Conservation (phyloP, 306 rosid genomes). For the Cucurbita maxima region DNA sequence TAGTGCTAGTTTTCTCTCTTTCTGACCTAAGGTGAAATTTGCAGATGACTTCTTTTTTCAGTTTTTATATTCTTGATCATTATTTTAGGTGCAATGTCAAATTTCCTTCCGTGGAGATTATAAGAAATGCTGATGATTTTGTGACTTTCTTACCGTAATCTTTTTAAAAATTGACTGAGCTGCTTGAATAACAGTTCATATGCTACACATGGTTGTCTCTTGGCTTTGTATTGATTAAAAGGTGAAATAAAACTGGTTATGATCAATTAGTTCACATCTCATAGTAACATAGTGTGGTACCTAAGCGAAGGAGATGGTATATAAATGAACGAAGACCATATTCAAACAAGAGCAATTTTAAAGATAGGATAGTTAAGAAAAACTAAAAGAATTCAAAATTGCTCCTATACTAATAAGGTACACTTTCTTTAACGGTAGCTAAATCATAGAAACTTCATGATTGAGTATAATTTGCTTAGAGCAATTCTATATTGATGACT, state of each 20-base stretch:
- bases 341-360: no score
- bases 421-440: no score
- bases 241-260: background rate
- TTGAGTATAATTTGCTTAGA: no score
- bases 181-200: background rate
- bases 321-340: no score
- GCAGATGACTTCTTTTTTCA: background rate
- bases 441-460: no score
- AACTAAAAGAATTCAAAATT: no score
- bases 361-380: no score
- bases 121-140: background rate
- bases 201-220: background rate
- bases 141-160: background rate
- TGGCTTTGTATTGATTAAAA: background rate
- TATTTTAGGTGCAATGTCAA: background rate
- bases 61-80: background rate
- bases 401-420: no score
- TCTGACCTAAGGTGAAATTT: background rate
- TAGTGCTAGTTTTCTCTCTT: background rate
- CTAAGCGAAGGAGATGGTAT: no score
- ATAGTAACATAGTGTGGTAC: background rate
- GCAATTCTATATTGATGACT: no score
- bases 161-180: background rate
- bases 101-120: background rate
- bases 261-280: background rate